phyloP scores from a whole-genome alignment of 768 basidiomycete genomes.

The Tremella mesenterica region DNA sequence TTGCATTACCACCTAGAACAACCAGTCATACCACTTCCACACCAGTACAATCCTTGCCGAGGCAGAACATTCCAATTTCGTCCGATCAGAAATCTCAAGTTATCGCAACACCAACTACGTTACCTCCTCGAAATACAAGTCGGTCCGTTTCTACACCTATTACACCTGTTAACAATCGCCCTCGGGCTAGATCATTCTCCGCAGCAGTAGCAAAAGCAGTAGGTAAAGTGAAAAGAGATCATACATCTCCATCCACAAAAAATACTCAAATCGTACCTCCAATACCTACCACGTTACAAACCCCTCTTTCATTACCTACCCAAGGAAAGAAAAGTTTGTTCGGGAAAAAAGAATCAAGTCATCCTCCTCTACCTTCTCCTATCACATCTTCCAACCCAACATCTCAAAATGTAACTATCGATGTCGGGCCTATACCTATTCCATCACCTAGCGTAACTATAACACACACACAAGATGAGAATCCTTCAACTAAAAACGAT shows the following conservation, averaged over 20 bases:
- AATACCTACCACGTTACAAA: slow-evolving; percentile 5
- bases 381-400: background rate
- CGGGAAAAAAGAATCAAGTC: background rate
- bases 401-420: background rate
- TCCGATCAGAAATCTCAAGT: too few relatives aligned
- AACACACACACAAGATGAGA: too few relatives aligned
- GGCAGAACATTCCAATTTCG: too few relatives aligned
- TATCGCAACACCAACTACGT: too few relatives aligned
- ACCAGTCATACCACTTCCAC: too few relatives aligned
- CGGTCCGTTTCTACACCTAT: slow-evolving; percentile 9
- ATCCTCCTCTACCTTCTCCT: background rate
- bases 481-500: too few relatives aligned
- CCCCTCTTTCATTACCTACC: background rate
- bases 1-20: too few relatives aligned
- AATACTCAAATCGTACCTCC: slow-evolving; percentile 1
- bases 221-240: slow-evolving; percentile 13
- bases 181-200: slow-evolving; percentile 28
- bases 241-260: slow-evolving; percentile 16
- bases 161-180: slow-evolving; percentile 8
- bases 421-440: background rate
- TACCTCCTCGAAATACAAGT: too few relatives aligned
- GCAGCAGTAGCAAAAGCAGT: slow-evolving; percentile 22
- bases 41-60: too few relatives aligned
- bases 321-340: background rate
- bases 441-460: too few relatives aligned